Base-by-base conservation (phyloP, 495 filamentous ascomycete genomes). In the Peziza echinospora region DNA sequence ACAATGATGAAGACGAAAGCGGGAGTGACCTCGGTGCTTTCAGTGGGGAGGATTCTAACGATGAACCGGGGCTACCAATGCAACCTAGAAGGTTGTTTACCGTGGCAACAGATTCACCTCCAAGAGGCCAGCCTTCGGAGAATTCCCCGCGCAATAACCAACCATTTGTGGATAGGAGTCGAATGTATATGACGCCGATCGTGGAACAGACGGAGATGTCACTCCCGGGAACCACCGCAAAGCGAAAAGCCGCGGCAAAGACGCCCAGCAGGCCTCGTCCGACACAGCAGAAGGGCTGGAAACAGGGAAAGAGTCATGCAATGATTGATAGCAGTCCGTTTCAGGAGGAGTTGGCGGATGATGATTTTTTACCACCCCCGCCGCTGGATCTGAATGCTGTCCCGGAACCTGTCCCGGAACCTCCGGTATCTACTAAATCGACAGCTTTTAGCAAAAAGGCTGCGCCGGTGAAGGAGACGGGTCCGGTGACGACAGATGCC, bases 141-240 rank as follows among this genome's bases (percentile, higher is more conserved):
- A 77, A 91, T 28, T n/a, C n/a, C n/a, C n/a, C n/a, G n/a, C 5
- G 42, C 19, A 50, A 41, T 30, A 47, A 50, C 53, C 73, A 80
- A 51, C 68, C 67, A 1, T 71, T 82, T 53, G 67, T 76, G 50
- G 85, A 93, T 51, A 91, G 79, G 58, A 77, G 84, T 43, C 67
- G 94, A 6, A 89, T 86, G 26, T 94, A 93, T 61, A 97, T 97
- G 89, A 97, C 89, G 0, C 89, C 89, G 10, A 97, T 97, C 49
- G 83, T 87, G 5, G 89, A 97, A 60, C 79, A 79, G 53, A 97
- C 89, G 0, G 89, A 97, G 62, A 17, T 37, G 13, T 80, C 76
- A 19, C 89, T 60, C 21, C 57, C 57, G 7, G 44, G 47, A 19
- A 60, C 57, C 5, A 51, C 52, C 26, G 49, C 43, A 22, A 47